These are phyloP conservation scores for Penicillium paxilli DNA, from an alignment of 495 filamentous ascomycete genomes.

Conservation along the genomic window DNA sequence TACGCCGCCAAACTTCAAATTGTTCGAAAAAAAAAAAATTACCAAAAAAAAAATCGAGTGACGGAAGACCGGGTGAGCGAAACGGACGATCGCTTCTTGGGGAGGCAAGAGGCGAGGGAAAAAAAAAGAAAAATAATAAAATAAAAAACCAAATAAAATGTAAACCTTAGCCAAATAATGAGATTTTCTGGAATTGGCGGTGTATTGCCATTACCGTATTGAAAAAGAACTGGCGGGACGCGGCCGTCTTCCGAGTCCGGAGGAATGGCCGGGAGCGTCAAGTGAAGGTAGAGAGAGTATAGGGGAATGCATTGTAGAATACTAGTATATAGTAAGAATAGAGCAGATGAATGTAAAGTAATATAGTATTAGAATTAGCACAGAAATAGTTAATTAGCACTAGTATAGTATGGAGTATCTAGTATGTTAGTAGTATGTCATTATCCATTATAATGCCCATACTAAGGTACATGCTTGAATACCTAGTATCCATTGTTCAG, in stretches of 20 bases:
- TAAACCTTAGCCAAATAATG: conserved; percentile 6
- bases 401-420: no score
- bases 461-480: no score
- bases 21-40: conserved; percentile 19
- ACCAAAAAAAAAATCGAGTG: conserved; percentile 24
- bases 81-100: conserved; percentile 38
- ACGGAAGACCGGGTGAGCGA: conserved; percentile 15
- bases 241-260: conserved; percentile 9
- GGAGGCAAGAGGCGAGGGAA: conserved; percentile 29
- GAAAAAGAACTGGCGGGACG: not conserved
- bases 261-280: conserved; percentile 21
- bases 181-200: not conserved
- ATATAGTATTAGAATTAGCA: no score
- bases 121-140: conserved; percentile 11
- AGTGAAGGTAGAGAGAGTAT: not conserved
- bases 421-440: no score
- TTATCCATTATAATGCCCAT: no score
- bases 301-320: no score
- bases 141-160: not conserved
- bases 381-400: no score
- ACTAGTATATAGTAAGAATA: not conserved
- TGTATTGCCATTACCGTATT: not conserved
- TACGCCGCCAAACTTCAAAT: conserved; percentile 30
- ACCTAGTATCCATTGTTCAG: no score
- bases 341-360: no score